A percentile compares a stretch with the other conserved stretches of the same genome.
These are phyloP conservation scores for Cladorrhinum samala DNA, from an alignment of 495 filamentous ascomycete species.

Conservation along the genomic window DNA sequence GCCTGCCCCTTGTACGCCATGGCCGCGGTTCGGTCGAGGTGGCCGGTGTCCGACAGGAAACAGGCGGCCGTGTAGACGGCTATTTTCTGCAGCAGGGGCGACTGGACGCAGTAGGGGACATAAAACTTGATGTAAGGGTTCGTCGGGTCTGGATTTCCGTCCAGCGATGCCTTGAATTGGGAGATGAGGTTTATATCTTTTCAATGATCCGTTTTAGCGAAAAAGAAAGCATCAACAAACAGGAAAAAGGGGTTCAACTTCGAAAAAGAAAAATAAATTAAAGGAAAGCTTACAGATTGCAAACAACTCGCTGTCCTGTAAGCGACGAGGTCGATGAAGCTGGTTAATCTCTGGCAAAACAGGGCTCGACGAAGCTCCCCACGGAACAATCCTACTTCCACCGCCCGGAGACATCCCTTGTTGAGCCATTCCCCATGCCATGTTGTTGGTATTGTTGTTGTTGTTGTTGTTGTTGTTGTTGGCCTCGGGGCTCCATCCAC, in stretches of 20 bases:
- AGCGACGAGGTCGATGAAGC: slow-evolving; percentile 12
- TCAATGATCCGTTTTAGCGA: no score
- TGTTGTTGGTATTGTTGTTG: no score
- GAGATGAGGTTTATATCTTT: slow-evolving; percentile 54
- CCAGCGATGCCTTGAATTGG: slow-evolving; percentile 39
- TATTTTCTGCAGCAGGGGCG: slow-evolving; percentile 27
- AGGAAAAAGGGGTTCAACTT: background rate
- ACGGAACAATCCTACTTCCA: slow-evolving; percentile 1
- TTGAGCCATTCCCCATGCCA: no score
- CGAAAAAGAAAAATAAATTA: background rate
- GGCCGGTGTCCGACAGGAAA: slow-evolving; percentile 33
- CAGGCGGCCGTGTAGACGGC: slow-evolving; percentile 35
- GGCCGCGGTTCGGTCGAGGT: slow-evolving; percentile 29
- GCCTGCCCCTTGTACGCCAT: slow-evolving; percentile 32
- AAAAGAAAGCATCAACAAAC: background rate
- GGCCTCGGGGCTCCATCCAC: slow-evolving; percentile 12
- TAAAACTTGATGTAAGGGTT: slow-evolving; percentile 33
- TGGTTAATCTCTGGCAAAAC: slow-evolving; percentile 9
- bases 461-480: no score
- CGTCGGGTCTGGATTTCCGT: slow-evolving; percentile 31
- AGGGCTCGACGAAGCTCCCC: slow-evolving; percentile 5
- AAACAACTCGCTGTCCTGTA: slow-evolving; percentile 26
- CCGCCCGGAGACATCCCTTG: no score
- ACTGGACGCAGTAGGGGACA: slow-evolving; percentile 30
- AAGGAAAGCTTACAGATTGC: slow-evolving; percentile 24